Conservation (phyloP, 352 stramenopile species). For the Pythium phragmitis region DNA sequence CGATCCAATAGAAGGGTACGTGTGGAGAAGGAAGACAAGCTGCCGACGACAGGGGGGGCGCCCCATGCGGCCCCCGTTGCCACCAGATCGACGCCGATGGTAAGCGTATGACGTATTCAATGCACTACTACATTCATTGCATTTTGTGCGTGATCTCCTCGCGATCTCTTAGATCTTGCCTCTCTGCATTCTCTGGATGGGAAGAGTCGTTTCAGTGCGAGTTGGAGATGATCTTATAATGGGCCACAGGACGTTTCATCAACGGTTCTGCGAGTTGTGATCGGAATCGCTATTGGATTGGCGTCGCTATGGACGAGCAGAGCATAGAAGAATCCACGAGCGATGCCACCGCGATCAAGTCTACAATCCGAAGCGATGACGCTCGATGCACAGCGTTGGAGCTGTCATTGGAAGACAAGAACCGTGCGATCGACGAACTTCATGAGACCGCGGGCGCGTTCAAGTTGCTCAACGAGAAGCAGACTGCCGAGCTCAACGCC, state of each 20-base stretch:
- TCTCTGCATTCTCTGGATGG: not conserved
- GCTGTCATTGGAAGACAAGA: conserved; percentile 8
- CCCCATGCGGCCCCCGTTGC: not conserved
- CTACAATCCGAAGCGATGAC: not conserved
- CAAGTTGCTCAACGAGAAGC: conserved; percentile 60
- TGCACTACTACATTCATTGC: not conserved
- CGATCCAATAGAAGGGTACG: conserved; percentile 51
- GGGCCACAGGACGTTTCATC: conserved; percentile 2
- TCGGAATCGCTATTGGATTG: not conserved
- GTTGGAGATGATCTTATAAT: not conserved
- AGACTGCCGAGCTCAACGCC: conserved; percentile 60
- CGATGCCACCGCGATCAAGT: not conserved
- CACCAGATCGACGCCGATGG: conserved; percentile 1
- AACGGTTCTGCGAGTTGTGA: not conserved
- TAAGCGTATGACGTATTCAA: conserved; percentile 19
- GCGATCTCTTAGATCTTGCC: not conserved
- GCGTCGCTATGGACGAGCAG: not conserved
- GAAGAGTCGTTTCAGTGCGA: not conserved
- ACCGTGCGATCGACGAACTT: conserved; percentile 21
- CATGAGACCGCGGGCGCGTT: conserved; percentile 20
- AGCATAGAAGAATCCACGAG: not conserved
- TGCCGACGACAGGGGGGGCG: not conserved
- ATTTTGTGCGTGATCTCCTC: not conserved
- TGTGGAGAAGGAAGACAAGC: not conserved
- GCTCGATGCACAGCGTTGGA: conserved; percentile 2